These are phyloP conservation scores for Eleusine coracana DNA, from an alignment of 176 grass and related monocot species.

Conservation along the genomic window DNA sequence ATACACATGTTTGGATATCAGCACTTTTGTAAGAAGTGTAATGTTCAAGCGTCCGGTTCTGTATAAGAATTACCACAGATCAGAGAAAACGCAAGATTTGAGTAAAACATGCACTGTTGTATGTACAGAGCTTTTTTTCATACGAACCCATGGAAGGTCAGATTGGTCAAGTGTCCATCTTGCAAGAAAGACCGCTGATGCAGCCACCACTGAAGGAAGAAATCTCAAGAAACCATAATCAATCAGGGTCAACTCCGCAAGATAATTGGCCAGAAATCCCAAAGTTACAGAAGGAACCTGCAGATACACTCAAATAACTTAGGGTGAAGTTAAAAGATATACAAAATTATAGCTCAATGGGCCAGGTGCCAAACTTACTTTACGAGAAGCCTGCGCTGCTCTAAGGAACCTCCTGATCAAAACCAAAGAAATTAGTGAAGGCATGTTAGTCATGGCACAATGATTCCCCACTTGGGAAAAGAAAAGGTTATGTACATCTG, in stretches of 20 bases:
- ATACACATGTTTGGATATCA: constrained; percentile 50
- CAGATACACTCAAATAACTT: constrained; percentile 17
- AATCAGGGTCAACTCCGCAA: constrained; percentile 64
- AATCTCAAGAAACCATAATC: constrained; percentile 68
- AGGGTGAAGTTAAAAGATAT: neutral
- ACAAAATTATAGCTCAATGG: neutral
- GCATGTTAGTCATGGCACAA: neutral
- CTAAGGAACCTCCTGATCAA: constrained; percentile 73
- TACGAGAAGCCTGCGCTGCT: constrained; percentile 59
- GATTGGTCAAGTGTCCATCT: constrained; percentile 71
- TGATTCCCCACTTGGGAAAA: neutral
- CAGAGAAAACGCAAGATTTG: neutral
- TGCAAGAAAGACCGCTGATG: constrained; percentile 69
- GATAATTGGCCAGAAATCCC: constrained; percentile 71
- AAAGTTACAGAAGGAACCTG: constrained; percentile 43
- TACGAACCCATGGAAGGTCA: constrained; percentile 63
- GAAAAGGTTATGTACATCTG: neutral
- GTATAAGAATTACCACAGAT: constrained; percentile 10
- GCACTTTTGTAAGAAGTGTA: constrained; percentile 58
- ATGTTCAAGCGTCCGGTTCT: constrained; percentile 70
- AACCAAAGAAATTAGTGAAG: constrained; percentile 5
- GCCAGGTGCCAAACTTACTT: constrained; percentile 51
- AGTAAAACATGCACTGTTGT: neutral
- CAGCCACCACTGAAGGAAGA: constrained; percentile 67
- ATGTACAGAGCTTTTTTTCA: neutral